phyloP scores from a whole-genome alignment of 352 stramenopile species.

The Phytophthora brassicae region DNA sequence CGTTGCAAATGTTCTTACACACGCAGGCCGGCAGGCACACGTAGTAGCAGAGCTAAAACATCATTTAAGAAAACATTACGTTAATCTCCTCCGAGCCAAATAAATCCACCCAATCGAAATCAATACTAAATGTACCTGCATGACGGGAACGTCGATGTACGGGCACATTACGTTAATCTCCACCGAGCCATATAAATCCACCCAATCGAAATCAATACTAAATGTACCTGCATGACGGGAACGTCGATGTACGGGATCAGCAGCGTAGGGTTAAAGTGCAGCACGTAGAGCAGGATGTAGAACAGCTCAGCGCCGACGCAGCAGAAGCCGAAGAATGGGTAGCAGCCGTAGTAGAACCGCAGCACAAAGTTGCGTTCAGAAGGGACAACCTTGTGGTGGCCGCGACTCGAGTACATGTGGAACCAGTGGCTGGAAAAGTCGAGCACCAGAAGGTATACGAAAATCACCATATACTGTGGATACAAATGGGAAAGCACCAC shows the following conservation, averaged over 20 bases:
- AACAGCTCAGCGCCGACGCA: constrained; percentile 92
- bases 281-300: constrained; percentile 91
- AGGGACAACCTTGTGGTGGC: constrained; percentile 95
- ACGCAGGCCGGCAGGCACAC: constrained; percentile 89
- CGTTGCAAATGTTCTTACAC: constrained; percentile 93
- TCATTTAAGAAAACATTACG: constrained; percentile 9
- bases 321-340: constrained; percentile 93
- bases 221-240: constrained; percentile 56
- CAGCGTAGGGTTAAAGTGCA: constrained; percentile 75
- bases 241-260: constrained; percentile 58
- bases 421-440: constrained; percentile 98
- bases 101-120: not conserved
- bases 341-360: constrained; percentile 92
- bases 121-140: constrained; percentile 57
- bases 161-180: no score
- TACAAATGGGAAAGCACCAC: constrained; percentile 94
- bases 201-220: not conserved
- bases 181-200: no score
- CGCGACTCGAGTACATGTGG: constrained; percentile 95
- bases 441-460: constrained; percentile 92
- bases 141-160: constrained; percentile 50
- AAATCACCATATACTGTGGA: constrained; percentile 72
- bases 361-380: constrained; percentile 94
- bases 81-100: no score
- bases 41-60: constrained; percentile 75